Conservation (phyloP, 73 alveolate genomes). For the Paramecium pentaurelia region DNA sequence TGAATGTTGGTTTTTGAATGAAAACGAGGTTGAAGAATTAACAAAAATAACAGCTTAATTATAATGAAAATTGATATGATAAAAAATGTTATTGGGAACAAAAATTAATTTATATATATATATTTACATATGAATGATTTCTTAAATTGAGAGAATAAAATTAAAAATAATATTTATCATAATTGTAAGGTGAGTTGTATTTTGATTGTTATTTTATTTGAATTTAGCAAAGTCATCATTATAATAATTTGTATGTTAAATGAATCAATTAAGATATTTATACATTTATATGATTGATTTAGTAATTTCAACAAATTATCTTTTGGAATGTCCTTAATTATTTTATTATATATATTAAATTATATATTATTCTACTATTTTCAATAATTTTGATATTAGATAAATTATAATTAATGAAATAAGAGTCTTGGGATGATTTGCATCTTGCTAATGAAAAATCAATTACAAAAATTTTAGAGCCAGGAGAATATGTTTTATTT, state of each 20-base stretch:
- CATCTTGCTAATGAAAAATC: conserved; percentile 58
- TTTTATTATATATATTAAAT: neutral
- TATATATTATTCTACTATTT: neutral
- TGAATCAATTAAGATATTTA: neutral
- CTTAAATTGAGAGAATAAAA: neutral
- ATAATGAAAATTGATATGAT: neutral
- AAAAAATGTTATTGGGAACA: neutral
- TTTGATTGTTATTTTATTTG: neutral
- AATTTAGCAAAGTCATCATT: neutral
- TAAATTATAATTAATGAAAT: neutral
- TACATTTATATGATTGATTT: neutral
- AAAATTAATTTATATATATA: neutral
- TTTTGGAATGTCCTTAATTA: neutral
- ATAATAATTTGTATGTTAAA: neutral
- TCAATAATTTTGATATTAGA: neutral
- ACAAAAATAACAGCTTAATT: neutral
- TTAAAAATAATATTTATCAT: neutral
- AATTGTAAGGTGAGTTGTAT: neutral
- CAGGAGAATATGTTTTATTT: conserved; percentile 71
- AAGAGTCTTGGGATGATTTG: conserved; percentile 44
- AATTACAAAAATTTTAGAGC: conserved; percentile 24
- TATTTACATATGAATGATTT: neutral
- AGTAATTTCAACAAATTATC: neutral
- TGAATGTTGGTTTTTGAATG: conserved; percentile 31
- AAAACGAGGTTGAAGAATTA: neutral